Conservation (phyloP, 148 eudicot genomes). For the Rhododendron molle region DNA sequence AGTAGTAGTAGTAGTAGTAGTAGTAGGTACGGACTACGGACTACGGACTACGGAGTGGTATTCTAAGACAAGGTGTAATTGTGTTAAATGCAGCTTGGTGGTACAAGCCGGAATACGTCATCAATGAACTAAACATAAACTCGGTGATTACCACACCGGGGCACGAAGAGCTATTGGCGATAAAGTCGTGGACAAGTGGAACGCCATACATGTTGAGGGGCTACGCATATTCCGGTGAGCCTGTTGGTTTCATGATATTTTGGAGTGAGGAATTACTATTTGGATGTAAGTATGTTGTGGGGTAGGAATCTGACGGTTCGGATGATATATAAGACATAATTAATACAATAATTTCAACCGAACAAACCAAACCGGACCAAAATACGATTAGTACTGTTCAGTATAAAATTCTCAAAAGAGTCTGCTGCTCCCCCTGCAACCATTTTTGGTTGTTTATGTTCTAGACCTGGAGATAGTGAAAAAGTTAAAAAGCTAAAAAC, state of each 20-base stretch:
- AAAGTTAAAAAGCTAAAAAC: too few species aligned
- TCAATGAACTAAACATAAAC: constrained; percentile 88
- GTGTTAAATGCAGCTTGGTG: constrained; percentile 70
- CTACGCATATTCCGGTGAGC: constrained; percentile 84
- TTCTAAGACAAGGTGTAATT: neutral
- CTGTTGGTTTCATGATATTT: neutral
- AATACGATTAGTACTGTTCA: too few species aligned
- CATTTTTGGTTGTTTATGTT: too few species aligned
- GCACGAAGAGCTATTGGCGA: constrained; percentile 76
- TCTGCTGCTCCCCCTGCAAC: neutral
- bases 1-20: neutral
- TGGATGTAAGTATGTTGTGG: neutral
- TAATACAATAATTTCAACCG: neutral
- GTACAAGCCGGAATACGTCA: constrained; percentile 89
- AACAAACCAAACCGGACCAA: too few species aligned
- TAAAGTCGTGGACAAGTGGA: constrained; percentile 73
- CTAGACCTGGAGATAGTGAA: too few species aligned
- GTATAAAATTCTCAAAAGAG: neutral
- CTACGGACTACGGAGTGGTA: neutral
- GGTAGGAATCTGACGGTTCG: neutral
- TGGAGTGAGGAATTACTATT: neutral
- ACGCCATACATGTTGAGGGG: constrained; percentile 83
- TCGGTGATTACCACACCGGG: constrained; percentile 91
- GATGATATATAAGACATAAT: too few species aligned
- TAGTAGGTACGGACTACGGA: too few species aligned